phyloP scores from a whole-genome alignment of 2,329 filamentous ascomycete genomes.

The Stachybotrys elegans region DNA sequence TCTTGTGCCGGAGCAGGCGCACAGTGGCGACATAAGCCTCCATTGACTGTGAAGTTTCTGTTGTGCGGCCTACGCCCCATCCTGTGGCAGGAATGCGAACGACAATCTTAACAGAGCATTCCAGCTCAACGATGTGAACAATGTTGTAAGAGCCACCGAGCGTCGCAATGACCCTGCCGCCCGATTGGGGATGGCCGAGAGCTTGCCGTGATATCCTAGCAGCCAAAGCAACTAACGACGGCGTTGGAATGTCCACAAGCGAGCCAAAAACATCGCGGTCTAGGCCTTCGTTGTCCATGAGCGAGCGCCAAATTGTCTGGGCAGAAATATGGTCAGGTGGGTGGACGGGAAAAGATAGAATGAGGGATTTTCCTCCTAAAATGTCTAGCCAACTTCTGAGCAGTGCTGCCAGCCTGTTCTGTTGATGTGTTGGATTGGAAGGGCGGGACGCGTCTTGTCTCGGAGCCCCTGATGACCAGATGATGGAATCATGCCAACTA shows the following conservation, averaged over 20 bases:
- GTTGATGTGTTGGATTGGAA: too few species aligned
- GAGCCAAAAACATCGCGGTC: conserved; percentile 5
- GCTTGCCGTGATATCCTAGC: not conserved
- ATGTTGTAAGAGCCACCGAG: conserved; percentile 6
- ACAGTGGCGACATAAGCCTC: conserved; percentile 5
- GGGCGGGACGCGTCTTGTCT: too few species aligned
- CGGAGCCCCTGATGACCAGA: too few species aligned
- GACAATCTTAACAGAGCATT: conserved; percentile 1
- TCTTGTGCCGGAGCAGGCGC: conserved; percentile 2
- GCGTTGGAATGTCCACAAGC: conserved; percentile 2
- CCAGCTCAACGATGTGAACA: conserved; percentile 4
- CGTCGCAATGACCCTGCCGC: conserved; percentile 4
- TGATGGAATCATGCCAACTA: too few species aligned
- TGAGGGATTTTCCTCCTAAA: too few species aligned
- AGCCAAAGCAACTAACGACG: conserved; percentile 4
- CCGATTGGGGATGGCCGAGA: not conserved
- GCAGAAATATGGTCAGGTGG: not conserved
- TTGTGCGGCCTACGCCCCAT: not conserved
- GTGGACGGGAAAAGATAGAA: too few species aligned
- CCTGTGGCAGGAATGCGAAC: conserved; percentile 5
- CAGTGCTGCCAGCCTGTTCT: too few species aligned
- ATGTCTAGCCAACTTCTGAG: too few species aligned
- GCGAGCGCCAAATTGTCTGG: too few species aligned
- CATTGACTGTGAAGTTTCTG: not conserved
- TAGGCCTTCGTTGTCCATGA: not conserved